phyloP scores from a whole-genome alignment of 176 grass and related monocot species.

The Ensete glaucum region DNA sequence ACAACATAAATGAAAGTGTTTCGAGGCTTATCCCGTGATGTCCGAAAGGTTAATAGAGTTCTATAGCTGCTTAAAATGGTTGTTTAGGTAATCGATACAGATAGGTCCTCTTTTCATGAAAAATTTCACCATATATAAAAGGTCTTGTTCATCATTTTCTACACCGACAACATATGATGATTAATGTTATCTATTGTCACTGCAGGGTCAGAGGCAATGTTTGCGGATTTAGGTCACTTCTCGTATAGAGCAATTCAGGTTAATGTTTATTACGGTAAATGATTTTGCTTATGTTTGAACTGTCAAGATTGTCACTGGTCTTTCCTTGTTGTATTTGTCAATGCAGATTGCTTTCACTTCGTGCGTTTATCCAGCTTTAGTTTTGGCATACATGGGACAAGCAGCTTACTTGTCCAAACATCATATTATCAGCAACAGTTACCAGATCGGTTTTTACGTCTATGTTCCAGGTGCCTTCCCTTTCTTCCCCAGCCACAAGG shows the following conservation, averaged over 20 bases:
- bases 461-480: slow-evolving; percentile 11
- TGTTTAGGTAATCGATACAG: too few species aligned
- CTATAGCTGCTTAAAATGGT: too few species aligned
- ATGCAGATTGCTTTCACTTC: slow-evolving; percentile 18
- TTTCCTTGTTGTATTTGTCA: neutral
- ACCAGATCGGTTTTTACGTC: slow-evolving; percentile 19
- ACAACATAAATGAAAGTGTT: too few species aligned
- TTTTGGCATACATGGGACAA: slow-evolving; percentile 23
- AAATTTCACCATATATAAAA: neutral
- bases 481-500: neutral
- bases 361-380: slow-evolving; percentile 14
- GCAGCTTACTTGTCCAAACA: slow-evolving; percentile 19
- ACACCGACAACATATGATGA: neutral
- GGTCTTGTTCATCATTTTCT: neutral
- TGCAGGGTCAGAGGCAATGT: slow-evolving; percentile 6
- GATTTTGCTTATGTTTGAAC: slow-evolving; percentile 12
- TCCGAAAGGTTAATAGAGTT: too few species aligned
- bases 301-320: neutral
- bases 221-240: slow-evolving; percentile 13
- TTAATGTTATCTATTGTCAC: neutral
- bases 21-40: too few species aligned
- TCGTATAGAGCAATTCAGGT: slow-evolving; percentile 12
- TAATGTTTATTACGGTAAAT: neutral
- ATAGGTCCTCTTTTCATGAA: neutral
- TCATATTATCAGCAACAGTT: slow-evolving; percentile 5